Evolutionary conservation across 768 basidiomycete genomes (phyloP).

Genomic region (Tricholoma sp.): DNA sequence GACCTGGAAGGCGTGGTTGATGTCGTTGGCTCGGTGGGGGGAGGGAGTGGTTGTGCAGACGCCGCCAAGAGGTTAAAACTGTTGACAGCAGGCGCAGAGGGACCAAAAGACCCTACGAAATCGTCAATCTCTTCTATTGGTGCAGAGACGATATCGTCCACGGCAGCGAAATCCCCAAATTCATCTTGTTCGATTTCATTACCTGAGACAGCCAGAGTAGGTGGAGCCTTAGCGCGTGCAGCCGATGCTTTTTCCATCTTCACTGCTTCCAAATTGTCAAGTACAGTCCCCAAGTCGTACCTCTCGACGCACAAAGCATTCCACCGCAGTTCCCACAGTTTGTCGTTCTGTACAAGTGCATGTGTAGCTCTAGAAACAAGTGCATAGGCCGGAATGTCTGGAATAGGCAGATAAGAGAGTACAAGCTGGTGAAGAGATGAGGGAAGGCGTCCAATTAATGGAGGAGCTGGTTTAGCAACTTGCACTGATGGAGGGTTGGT

Average conservation of each 20-base stretch:
- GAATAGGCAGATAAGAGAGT: constrained; percentile 67
- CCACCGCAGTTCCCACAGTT: constrained; percentile 77
- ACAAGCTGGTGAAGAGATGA: constrained; percentile 71
- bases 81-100: neutral
- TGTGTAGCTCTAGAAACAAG: constrained; percentile 61
- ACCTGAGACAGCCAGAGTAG: constrained; percentile 45
- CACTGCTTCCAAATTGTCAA: constrained; percentile 56
- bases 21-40: neutral
- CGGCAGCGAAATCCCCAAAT: constrained; percentile 80
- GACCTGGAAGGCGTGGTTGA: neutral
- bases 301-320: constrained; percentile 48
- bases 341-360: constrained; percentile 62
- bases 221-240: constrained; percentile 28
- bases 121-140: constrained; percentile 42
- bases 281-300: constrained; percentile 37
- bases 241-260: constrained; percentile 28
- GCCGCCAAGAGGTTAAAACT: neutral
- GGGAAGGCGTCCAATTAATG: constrained; percentile 74
- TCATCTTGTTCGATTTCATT: constrained; percentile 69
- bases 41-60: neutral
- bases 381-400: constrained; percentile 76
- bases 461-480: constrained; percentile 18
- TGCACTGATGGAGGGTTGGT: constrained; percentile 8
- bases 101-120: constrained; percentile 31
- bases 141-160: constrained; percentile 26